phyloP scores from a whole-genome alignment of 495 filamentous ascomycete genomes.

The Tetracladium marchalianum region DNA sequence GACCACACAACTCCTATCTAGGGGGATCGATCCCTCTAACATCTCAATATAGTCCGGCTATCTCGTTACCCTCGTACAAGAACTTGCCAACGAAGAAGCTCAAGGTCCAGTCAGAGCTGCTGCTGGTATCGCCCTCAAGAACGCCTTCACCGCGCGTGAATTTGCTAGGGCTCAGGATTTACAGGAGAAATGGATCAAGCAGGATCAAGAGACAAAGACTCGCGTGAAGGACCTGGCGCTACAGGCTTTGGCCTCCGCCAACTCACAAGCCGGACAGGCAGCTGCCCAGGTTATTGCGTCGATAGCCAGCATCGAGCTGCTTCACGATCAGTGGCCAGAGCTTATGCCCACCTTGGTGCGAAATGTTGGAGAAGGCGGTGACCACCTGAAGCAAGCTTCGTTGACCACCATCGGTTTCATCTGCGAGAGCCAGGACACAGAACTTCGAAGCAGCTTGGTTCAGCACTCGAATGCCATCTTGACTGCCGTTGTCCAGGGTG shows the following conservation, averaged over 20 bases:
- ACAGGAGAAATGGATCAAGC: slow-evolving; percentile 81
- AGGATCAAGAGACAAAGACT: slow-evolving; percentile 65
- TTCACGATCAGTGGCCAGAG: slow-evolving; percentile 90
- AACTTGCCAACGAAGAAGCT: slow-evolving; percentile 83
- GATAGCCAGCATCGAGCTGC: slow-evolving; percentile 89
- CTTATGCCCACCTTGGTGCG: slow-evolving; percentile 80
- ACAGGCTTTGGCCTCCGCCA: slow-evolving; percentile 67
- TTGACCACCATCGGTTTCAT: slow-evolving; percentile 93
- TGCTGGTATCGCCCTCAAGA: slow-evolving; percentile 93
- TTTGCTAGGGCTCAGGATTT: slow-evolving; percentile 73
- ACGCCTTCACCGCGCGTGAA: slow-evolving; percentile 90
- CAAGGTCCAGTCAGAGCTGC: slow-evolving; percentile 78
- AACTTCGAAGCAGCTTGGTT: slow-evolving; percentile 71
- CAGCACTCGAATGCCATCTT: slow-evolving; percentile 93
- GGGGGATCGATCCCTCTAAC: slow-evolving; percentile 12
- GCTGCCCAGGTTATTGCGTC: slow-evolving; percentile 92
- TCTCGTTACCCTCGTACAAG: slow-evolving; percentile 78
- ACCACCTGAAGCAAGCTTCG: slow-evolving; percentile 87
- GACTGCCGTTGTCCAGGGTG: slow-evolving; percentile 94
- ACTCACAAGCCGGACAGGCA: slow-evolving; percentile 73
- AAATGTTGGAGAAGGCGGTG: slow-evolving; percentile 78
- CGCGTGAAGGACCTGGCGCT: slow-evolving; percentile 82
- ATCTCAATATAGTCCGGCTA: slow-evolving; percentile 61
- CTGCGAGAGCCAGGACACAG: slow-evolving; percentile 86
- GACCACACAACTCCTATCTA: slow-evolving; percentile 9